phyloP scores from a whole-genome alignment of 2,329 filamentous ascomycete genomes.

The Trichoderma breve region DNA sequence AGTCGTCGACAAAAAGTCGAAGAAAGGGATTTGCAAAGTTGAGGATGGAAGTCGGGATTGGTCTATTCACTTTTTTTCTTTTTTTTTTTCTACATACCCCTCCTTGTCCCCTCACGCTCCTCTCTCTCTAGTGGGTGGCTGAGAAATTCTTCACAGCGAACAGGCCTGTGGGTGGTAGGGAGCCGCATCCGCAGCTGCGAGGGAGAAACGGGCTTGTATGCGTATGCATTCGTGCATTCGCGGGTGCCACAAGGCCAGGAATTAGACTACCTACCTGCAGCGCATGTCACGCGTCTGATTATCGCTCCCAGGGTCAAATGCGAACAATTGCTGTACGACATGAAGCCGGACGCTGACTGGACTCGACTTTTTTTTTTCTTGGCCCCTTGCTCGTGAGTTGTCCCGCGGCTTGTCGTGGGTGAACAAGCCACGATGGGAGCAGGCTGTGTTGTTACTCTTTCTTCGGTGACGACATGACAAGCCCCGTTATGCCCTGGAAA shows the following conservation, averaged over 20 bases:
- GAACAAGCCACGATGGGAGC: background rate
- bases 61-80: background rate
- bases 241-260: background rate
- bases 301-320: background rate
- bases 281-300: background rate
- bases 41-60: background rate
- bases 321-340: background rate
- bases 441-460: background rate
- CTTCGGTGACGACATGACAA: background rate
- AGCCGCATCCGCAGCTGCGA: background rate
- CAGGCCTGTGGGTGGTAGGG: background rate
- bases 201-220: background rate
- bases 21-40: background rate
- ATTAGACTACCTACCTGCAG: background rate
- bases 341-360: background rate
- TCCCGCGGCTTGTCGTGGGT: background rate
- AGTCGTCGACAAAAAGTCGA: background rate
- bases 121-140: background rate
- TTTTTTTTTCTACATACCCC: background rate
- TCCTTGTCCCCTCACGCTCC: background rate
- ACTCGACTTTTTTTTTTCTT: background rate
- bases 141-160: background rate
- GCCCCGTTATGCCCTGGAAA: background rate
- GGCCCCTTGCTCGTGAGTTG: background rate
- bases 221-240: background rate